Evolutionary conservation across 768 basidiomycete genomes (phyloP), one percentile per base, ranked within the genome.

Genomic region (Amanita jacksonii): DNA sequence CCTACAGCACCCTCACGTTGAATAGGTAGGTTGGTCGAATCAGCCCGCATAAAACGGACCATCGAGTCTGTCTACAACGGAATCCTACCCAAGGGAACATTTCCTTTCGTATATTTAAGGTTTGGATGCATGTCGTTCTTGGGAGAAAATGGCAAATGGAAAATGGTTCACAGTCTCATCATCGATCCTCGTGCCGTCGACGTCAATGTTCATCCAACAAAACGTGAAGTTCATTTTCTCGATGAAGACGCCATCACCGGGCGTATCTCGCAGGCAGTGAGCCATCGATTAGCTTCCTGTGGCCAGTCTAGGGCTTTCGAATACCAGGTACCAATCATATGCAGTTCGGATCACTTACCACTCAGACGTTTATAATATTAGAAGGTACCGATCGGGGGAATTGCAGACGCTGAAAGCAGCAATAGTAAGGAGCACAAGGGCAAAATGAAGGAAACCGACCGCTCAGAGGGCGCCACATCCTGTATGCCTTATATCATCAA

Each of bases 151-250:
- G 20, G 35, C 45, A 38, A 19, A 33, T 32, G 20, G 35, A 45
- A 38, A 19, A 33, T 25, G 12, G 37, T 36, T 19, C 9, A 8
- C 48, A 93, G 92, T 52, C 61, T 98, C 33, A 69, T 80, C 32
- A 81, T 97, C 52, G 82, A 91, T 49, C 90, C 92, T 0, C 73
- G 78, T 23, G 79, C 85, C 19, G 84, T 99, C 13, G 96, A 99
- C 53, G 93, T 97, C 43, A 99, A 99, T 54, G 91, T 98, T 6
- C 93, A 97, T 57, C 96, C 94, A 0, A 98, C 96, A 2, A 99
- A 99, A 59, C 84, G 86, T 35, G 93, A 97, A 59, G 91, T 97
- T 1, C 88, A 91, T 52, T 98, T 98, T 55, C 61, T 97, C 38
- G 79, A 96, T 49, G 91, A 98, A 58, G 94, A 97, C 41, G 68